A percentile compares a stretch with the other conserved stretches of the same genome.
Evolutionary conservation across 441 rosid genomes (phyloP).

Genomic region (Erodium trifolium): DNA sequence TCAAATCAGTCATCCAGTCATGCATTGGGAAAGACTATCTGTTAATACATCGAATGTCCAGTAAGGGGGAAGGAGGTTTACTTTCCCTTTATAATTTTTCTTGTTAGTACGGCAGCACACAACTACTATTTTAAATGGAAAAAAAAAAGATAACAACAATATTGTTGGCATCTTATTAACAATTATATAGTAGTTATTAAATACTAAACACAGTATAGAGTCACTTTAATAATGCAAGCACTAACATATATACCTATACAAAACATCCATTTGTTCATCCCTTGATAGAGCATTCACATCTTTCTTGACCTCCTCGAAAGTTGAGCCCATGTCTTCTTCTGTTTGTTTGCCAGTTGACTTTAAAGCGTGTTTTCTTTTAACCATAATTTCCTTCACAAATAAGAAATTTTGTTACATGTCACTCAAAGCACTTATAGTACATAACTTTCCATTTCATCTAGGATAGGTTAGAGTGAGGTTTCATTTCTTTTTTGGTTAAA

Average conservation of each 20-base stretch:
- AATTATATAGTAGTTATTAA: neutral
- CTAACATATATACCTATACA: constrained; percentile 40
- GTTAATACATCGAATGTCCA: neutral
- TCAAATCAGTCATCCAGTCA: neutral
- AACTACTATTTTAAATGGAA: no score
- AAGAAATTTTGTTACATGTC: constrained; percentile 4
- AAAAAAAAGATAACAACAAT: neutral
- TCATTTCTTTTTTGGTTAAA: neutral
- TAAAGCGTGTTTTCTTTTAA: constrained; percentile 24
- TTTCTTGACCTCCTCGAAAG: constrained; percentile 48
- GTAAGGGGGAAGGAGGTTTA: neutral
- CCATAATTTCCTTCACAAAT: constrained; percentile 49
- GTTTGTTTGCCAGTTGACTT: constrained; percentile 21
- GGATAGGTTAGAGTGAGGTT: neutral
- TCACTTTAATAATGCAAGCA: neutral
- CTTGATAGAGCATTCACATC: constrained; percentile 62
- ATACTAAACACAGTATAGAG: neutral
- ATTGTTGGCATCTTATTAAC: neutral
- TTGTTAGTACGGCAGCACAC: neutral
- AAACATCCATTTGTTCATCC: constrained; percentile 82
- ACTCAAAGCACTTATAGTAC: constrained; percentile 1
- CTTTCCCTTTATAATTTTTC: neutral
- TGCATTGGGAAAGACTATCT: neutral
- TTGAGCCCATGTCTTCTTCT: constrained; percentile 23
- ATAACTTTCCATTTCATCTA: constrained; percentile 6